Evolutionary conservation across 1,284 basidiomycete species (phyloP).

Genomic region (Waitea zeae): DNA sequence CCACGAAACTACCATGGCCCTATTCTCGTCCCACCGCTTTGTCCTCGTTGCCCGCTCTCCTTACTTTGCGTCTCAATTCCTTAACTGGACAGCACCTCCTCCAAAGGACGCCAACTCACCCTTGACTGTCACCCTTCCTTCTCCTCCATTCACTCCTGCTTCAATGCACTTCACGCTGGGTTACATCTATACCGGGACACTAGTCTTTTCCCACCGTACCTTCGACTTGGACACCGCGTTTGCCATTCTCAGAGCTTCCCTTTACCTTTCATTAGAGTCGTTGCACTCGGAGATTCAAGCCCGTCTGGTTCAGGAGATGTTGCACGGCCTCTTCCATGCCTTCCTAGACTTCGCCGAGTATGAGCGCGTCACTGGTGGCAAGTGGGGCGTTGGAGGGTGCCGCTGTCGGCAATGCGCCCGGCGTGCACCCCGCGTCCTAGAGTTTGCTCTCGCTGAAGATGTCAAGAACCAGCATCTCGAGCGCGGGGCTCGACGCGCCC

Average conservation of each 20-base stretch:
- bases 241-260: slow-evolving; percentile 71
- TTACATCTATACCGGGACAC: slow-evolving; percentile 86
- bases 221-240: slow-evolving; percentile 90
- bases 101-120: background rate
- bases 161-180: slow-evolving; percentile 91
- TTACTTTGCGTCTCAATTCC: slow-evolving; percentile 69
- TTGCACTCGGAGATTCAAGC: slow-evolving; percentile 71
- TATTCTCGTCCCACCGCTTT: slow-evolving; percentile 87
- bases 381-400: slow-evolving; percentile 66
- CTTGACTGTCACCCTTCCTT: slow-evolving; percentile 52
- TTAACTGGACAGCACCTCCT: slow-evolving; percentile 24
- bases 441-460: slow-evolving; percentile 61
- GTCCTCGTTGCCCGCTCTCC: slow-evolving; percentile 79
- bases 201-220: slow-evolving; percentile 82
- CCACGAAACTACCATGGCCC: slow-evolving; percentile 53
- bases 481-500: slow-evolving; percentile 49
- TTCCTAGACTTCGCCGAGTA: slow-evolving; percentile 64
- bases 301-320: slow-evolving; percentile 71
- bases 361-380: slow-evolving; percentile 47
- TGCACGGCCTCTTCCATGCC: slow-evolving; percentile 75
- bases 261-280: slow-evolving; percentile 65
- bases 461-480: slow-evolving; percentile 59
- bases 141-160: slow-evolving; percentile 89
- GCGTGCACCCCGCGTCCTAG: slow-evolving; percentile 64
- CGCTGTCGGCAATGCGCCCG: slow-evolving; percentile 66